Conservation (phyloP, 2,329 filamentous ascomycete genomes). For the Fusarium illudens region DNA sequence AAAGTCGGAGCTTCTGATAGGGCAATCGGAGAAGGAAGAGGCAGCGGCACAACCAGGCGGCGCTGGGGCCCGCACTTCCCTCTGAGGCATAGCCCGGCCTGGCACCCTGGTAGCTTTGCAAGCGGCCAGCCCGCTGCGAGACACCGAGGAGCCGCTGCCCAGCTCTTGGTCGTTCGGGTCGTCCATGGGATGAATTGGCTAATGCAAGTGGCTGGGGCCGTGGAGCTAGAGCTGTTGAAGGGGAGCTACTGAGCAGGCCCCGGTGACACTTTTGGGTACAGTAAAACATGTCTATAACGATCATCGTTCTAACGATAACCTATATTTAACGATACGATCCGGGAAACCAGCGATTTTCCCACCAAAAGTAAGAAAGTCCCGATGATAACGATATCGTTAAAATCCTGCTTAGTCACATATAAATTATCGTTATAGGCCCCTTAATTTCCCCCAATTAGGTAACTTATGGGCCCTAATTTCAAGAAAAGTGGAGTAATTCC, state of each 20-base stretch:
- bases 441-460: no score
- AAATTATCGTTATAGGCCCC: no score
- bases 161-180: background rate
- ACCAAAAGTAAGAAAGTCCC: no score
- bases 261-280: conserved; percentile 1
- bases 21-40: conserved; percentile 21
- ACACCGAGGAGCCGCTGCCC: background rate
- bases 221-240: background rate
- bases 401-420: no score
- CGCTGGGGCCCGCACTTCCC: background rate
- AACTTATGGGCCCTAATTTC: no score
- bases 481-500: no score
- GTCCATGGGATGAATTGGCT: conserved; percentile 19
- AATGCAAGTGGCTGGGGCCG: conserved; percentile 4
- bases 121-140: background rate
- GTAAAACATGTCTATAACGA: no score
- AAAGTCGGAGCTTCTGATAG: conserved; percentile 26
- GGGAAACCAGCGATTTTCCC: no score
- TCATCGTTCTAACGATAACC: no score
- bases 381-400: no score
- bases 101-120: background rate
- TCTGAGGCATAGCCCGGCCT: background rate
- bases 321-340: no score
- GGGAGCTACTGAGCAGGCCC: background rate
- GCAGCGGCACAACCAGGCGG: background rate